Base-by-base conservation (phyloP, 2,329 filamentous ascomycete genomes). In the Penicillium sp. region DNA sequence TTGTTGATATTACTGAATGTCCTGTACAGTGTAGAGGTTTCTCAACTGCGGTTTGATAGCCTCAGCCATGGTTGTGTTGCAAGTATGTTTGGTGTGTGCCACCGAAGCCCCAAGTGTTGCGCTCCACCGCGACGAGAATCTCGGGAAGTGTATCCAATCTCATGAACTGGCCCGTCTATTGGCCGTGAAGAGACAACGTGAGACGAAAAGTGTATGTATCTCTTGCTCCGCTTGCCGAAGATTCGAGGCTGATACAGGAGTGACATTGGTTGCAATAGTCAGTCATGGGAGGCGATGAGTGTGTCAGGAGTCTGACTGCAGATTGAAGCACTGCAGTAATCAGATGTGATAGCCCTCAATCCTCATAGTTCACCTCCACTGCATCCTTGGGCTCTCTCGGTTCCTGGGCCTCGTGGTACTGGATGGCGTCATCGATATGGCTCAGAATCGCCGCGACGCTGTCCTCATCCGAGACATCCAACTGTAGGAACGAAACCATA, bases 401-500 rank as follows among this genome's bases (percentile, higher is more conserved):
- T 73, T 97, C 92, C 70, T 97, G 92, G 11, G 91, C 90, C 72
- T 97, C 92, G 69, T 96, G 90, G 72, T 84, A 97, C 71, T 96
- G 92, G 61, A 96, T 94, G 27, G 90, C 89, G 74, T 97, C 91
- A 71, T 97, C 92, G 64, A 97, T 94, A 75, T 95, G 91, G 78
- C 91, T 96, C 63, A 97, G 74, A 26, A 96, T 87, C 1, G 82
- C 86, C 1, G 83, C 87, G 4, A 97, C 86, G 68, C 93, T 97
- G 66, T 97, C 91, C 75, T 97, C 93, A 66, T 96, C 87, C 61
- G 94, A 89, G 27, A 87, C 88, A 68, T 97, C 90, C 41, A 97
- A 79, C 76, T 92, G 90, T 53, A 97, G 79, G 70, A 96, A 99
- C 44, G 90, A 96, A 11, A 99, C 90, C 90, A 99, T 95, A 76